Conservation (phyloP, 768 basidiomycete genomes). For the Glaciozyma martinii region DNA sequence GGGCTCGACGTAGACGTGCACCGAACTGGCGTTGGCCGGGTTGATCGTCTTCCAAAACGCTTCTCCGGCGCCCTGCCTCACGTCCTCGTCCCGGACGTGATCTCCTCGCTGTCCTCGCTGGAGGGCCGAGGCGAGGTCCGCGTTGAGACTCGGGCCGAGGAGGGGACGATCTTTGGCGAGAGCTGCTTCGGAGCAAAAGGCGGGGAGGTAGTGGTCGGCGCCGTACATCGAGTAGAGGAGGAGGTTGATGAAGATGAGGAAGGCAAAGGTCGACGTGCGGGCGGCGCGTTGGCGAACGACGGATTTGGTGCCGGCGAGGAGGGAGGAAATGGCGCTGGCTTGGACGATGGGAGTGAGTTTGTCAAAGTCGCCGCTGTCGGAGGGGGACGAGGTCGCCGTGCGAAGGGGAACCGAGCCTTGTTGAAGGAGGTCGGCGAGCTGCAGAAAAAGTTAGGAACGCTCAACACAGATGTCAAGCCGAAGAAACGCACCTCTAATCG, state of each 20-base stretch:
- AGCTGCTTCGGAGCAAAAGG: constrained; percentile 30
- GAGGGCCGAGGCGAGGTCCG: constrained; percentile 6
- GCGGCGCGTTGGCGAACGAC: constrained; percentile 15
- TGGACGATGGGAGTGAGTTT: neutral
- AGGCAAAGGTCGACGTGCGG: constrained; percentile 25
- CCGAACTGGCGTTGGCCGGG: constrained; percentile 53
- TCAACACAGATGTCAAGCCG: neutral
- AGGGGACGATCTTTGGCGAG: constrained; percentile 24
- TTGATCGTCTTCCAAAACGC: constrained; percentile 71
- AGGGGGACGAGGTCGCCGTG: neutral
- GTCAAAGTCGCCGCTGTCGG: neutral
- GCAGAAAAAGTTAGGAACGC: constrained; percentile 6
- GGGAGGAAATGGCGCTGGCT: neutral
- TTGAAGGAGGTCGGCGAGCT: constrained; percentile 77
- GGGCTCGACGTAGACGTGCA: constrained; percentile 72
- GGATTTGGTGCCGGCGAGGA: neutral
- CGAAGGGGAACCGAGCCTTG: constrained; percentile 49
- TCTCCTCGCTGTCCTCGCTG: constrained; percentile 7
- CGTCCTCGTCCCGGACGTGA: constrained; percentile 46
- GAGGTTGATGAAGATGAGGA: constrained; percentile 23
- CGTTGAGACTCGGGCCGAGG: constrained; percentile 20
- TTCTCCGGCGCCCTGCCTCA: constrained; percentile 7
- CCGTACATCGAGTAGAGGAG: constrained; percentile 27
- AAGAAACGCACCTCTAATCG: constrained; percentile 60
- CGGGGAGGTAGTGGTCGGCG: constrained; percentile 32